Conservation (phyloP, 805 yeast genomes). For the Hanseniaspora lachancei region DNA sequence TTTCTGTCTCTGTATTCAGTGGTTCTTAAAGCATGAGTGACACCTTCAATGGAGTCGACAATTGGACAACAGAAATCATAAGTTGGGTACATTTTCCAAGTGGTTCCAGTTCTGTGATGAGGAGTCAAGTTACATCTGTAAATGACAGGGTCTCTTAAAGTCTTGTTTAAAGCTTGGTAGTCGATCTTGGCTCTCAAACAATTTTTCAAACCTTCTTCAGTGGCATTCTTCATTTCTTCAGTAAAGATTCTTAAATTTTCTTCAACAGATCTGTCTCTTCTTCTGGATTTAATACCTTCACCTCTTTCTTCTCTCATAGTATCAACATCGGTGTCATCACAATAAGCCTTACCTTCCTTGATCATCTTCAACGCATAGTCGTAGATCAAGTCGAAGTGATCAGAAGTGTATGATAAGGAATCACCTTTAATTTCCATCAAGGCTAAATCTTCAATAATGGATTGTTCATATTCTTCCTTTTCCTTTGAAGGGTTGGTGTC, state of each 20-base stretch:
- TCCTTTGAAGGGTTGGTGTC: slow-evolving; percentile 98
- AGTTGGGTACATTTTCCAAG: slow-evolving; percentile 95
- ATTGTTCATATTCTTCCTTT: slow-evolving; percentile 84
- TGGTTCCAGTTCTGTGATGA: slow-evolving; percentile 87
- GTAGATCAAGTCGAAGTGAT: slow-evolving; percentile 86
- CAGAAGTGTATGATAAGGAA: slow-evolving; percentile 73
- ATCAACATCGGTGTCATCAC: slow-evolving; percentile 91
- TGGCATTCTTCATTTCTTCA: slow-evolving; percentile 85
- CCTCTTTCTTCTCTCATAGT: slow-evolving; percentile 97
- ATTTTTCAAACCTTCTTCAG: slow-evolving; percentile 81
- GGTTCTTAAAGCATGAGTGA: slow-evolving; percentile 94
- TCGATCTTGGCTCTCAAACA: slow-evolving; percentile 96
- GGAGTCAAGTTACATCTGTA: slow-evolving; percentile 96
- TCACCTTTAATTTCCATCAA: slow-evolving; percentile 91
- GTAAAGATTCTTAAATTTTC: slow-evolving; percentile 79
- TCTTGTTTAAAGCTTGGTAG: slow-evolving; percentile 79
- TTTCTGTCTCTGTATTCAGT: slow-evolving; percentile 98
- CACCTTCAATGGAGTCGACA: slow-evolving; percentile 92
- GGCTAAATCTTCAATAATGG: slow-evolving; percentile 83
- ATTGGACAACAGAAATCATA: slow-evolving; percentile 98
- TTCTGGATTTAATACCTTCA: slow-evolving; percentile 85
- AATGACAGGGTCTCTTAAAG: slow-evolving; percentile 94
- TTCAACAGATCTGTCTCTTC: slow-evolving; percentile 87
- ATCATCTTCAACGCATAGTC: slow-evolving; percentile 74
- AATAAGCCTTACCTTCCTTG: slow-evolving; percentile 91